Conservation (phyloP, 306 rosid genomes). For the Mimosa pudica region DNA sequence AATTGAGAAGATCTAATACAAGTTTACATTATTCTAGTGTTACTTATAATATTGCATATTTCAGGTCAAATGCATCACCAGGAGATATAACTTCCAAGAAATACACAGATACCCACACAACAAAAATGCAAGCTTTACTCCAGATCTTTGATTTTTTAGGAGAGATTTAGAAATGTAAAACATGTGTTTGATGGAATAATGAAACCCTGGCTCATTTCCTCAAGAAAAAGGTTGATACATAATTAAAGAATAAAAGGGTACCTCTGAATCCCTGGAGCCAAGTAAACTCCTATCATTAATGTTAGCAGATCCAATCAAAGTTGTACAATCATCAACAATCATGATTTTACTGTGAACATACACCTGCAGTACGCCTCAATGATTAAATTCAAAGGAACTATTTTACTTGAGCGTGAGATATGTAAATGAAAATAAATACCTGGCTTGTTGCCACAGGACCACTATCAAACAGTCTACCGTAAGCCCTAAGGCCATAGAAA, state of each 20-base stretch:
- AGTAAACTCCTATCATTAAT: slow-evolving; percentile 97
- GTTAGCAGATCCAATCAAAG: slow-evolving; percentile 95
- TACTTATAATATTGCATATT: background rate
- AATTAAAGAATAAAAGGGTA: slow-evolving; percentile 25
- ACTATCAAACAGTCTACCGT: slow-evolving; percentile 78
- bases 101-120: background rate
- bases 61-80: slow-evolving; percentile 6
- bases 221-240: background rate
- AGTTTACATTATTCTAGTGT: slow-evolving; percentile 11
- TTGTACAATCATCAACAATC: slow-evolving; percentile 81
- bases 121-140: slow-evolving; percentile 23
- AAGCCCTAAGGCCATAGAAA: slow-evolving; percentile 87
- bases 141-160: background rate
- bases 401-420: slow-evolving; percentile 19
- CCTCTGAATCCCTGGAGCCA: slow-evolving; percentile 98
- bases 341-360: slow-evolving; percentile 98
- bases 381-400: slow-evolving; percentile 32
- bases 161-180: slow-evolving; percentile 12
- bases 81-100: slow-evolving; percentile 14
- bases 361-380: slow-evolving; percentile 54
- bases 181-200: background rate
- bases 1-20: background rate
- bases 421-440: slow-evolving; percentile 52
- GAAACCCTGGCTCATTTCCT: background rate
- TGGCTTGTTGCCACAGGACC: slow-evolving; percentile 97